phyloP scores from a whole-genome alignment of 352 stramenopile species.

The Phytophthora europaea region DNA sequence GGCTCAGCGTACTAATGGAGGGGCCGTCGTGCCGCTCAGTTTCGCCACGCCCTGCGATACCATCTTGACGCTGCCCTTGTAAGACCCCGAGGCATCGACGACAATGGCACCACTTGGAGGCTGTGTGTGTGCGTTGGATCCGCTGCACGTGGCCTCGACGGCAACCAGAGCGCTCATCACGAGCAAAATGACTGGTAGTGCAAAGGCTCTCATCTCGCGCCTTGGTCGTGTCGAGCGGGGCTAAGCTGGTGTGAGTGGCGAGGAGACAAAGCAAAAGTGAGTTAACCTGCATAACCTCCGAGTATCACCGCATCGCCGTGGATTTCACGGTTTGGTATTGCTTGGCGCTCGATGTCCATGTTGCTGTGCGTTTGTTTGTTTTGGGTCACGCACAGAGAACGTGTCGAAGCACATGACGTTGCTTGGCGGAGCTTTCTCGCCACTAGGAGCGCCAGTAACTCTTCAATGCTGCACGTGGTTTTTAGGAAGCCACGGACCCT shows the following conservation, averaged over 20 bases:
- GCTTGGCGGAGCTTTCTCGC: background rate
- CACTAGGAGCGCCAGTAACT: background rate
- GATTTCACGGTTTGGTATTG: background rate
- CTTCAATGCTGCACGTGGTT: background rate
- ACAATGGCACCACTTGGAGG: background rate
- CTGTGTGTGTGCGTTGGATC: background rate
- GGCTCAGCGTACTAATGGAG: background rate
- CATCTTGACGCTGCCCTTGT: background rate
- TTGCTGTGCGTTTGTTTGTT: background rate
- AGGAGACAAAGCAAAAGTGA: conserved; percentile 7
- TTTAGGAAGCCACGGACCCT: background rate
- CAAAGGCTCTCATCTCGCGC: background rate
- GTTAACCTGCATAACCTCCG: background rate
- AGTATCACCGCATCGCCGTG: background rate
- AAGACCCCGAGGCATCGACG: background rate
- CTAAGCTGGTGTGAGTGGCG: background rate
- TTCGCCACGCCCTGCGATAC: conserved; percentile 3
- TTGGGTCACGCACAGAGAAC: background rate
- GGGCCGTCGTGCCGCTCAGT: background rate
- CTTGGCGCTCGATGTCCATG: background rate
- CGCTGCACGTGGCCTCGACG: background rate
- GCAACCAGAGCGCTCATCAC: background rate
- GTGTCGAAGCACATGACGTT: background rate
- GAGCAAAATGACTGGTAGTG: background rate
- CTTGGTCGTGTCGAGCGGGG: background rate